phyloP scores from a whole-genome alignment of 257 asterid genomes.

The Anisodus tanguticus region DNA sequence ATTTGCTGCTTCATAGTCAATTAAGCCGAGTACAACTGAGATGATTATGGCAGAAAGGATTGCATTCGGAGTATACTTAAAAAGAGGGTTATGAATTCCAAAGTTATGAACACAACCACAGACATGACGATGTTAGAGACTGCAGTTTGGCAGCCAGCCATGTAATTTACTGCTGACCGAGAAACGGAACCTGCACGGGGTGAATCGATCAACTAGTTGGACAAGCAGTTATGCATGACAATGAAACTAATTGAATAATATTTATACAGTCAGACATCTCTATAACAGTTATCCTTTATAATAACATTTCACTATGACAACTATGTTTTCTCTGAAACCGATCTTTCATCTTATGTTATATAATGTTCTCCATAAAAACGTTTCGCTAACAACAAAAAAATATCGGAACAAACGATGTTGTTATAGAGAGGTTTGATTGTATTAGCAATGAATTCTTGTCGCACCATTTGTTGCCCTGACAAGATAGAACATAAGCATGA shows the following conservation, averaged over 20 bases:
- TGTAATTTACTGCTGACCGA: slow-evolving; percentile 87
- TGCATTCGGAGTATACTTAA: slow-evolving; percentile 85
- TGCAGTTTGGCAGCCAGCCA: slow-evolving; percentile 95
- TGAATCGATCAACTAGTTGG: neutral
- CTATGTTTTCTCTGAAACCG: no score
- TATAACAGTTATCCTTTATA: no score
- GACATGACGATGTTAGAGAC: slow-evolving; percentile 91
- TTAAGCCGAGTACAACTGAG: slow-evolving; percentile 81
- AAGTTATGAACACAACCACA: slow-evolving; percentile 66
- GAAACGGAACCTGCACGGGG: slow-evolving; percentile 79
- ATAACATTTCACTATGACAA: no score
- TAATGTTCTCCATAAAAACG: no score
- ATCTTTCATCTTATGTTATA: no score
- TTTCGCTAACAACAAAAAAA: no score
- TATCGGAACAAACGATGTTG: no score
- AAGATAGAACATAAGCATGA: no score
- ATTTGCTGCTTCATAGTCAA: slow-evolving; percentile 77
- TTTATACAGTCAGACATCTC: neutral
- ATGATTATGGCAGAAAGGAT: slow-evolving; percentile 89
- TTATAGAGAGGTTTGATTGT: no score
- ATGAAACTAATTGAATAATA: neutral
- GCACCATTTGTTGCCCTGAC: neutral
- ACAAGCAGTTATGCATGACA: neutral
- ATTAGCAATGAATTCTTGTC: neutral
- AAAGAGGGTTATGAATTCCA: slow-evolving; percentile 75